Evolutionary conservation across 2,329 filamentous ascomycete species (phyloP).

Genomic region (Metarhizium humberi): DNA sequence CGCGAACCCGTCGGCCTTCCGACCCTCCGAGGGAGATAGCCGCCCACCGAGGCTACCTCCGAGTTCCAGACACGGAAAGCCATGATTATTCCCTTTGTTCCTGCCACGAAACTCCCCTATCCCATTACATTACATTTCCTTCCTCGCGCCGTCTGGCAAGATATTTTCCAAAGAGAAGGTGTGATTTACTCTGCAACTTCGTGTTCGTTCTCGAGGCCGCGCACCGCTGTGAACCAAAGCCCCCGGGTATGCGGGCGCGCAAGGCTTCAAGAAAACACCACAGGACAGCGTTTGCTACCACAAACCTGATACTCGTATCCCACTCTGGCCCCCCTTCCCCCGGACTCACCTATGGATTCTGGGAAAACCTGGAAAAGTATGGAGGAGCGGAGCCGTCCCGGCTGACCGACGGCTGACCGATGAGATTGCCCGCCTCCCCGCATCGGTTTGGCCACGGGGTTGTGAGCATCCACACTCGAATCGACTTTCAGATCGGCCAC

Average conservation of each 20-base stretch:
- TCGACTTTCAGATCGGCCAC: too few relatives aligned
- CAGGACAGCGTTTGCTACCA: too few relatives aligned
- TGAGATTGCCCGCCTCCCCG: neutral
- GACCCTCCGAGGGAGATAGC: slow-evolving; percentile 1
- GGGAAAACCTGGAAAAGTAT: neutral
- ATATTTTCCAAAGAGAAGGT: too few relatives aligned
- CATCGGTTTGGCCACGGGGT: neutral
- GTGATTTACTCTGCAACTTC: too few relatives aligned
- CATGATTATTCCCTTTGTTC: neutral
- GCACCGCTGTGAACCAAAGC: too few relatives aligned
- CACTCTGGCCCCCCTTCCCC: neutral
- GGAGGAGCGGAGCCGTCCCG: neutral
- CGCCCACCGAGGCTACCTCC: slow-evolving; percentile 6
- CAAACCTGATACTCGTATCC: neutral
- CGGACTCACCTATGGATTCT: neutral
- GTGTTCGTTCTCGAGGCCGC: too few relatives aligned
- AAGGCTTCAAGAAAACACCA: neutral
- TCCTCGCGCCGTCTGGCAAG: too few relatives aligned
- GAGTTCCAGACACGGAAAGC: neutral
- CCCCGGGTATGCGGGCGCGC: neutral
- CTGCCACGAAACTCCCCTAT: neutral
- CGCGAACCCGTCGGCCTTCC: neutral
- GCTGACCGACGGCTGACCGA: neutral
- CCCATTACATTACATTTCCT: neutral
- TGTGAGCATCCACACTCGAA: too few relatives aligned